Percentiles rank a stretch among this genome's conserved stretches.
Conservation (phyloP, 176 grass and related monocot species). For the Oryza glaberrima region DNA sequence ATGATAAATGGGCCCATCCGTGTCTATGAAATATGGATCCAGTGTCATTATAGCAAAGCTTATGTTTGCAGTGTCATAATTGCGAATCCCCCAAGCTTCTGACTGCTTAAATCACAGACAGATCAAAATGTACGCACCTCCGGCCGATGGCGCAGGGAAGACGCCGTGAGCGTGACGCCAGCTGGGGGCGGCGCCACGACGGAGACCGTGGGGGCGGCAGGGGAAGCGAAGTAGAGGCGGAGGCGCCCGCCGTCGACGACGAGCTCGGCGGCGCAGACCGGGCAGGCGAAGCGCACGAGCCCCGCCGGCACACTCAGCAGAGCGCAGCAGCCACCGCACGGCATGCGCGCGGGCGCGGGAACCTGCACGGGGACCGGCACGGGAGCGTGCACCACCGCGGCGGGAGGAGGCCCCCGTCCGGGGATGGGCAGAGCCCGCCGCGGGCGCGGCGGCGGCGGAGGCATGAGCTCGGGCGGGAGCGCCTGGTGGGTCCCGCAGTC, state of each 20-base stretch:
- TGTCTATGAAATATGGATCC: too few species aligned
- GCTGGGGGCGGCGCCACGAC: constrained; percentile 25
- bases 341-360: constrained; percentile 5
- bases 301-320: constrained; percentile 22
- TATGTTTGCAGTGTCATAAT: too few species aligned
- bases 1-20: too few species aligned
- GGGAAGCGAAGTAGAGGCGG: background rate
- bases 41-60: too few species aligned
- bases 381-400: too few species aligned
- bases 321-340: constrained; percentile 43
- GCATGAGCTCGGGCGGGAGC: constrained; percentile 64
- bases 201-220: constrained; percentile 11
- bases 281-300: constrained; percentile 14
- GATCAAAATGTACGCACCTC: background rate
- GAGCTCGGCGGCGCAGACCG: constrained; percentile 18
- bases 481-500: constrained; percentile 51
- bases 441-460: constrained; percentile 22
- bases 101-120: background rate
- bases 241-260: background rate
- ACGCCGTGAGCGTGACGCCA: constrained; percentile 18
- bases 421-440: constrained; percentile 44
- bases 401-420: constrained; percentile 11
- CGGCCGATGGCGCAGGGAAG: background rate
- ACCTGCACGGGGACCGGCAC: background rate
- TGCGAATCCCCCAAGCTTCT: background rate